A percentile compares a stretch with the other conserved stretches of the same genome.
These are phyloP conservation scores for Fusarium piperis DNA, from an alignment of 2,329 filamentous ascomycete species.

Conservation along the genomic window DNA sequence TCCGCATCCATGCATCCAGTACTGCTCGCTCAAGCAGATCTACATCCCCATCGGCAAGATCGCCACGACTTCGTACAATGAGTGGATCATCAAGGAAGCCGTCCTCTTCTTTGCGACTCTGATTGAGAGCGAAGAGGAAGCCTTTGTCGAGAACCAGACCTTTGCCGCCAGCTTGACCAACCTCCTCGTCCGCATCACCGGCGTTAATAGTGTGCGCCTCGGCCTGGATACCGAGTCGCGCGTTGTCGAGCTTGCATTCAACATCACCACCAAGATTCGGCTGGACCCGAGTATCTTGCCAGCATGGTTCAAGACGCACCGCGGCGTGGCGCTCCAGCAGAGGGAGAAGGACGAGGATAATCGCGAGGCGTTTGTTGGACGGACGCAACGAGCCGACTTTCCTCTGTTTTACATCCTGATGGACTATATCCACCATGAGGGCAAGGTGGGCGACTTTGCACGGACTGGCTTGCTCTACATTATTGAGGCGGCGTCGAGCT, in stretches of 20 bases:
- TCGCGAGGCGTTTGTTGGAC: constrained; percentile 84
- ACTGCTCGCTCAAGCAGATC: constrained; percentile 85
- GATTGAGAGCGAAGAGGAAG: constrained; percentile 96
- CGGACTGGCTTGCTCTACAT: constrained; percentile 94
- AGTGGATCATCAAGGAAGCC: constrained; percentile 85
- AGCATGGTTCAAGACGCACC: constrained; percentile 83
- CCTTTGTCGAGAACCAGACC: constrained; percentile 84
- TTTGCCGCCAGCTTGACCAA: constrained; percentile 91
- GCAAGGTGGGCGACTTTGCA: constrained; percentile 94
- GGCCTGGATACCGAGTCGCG: constrained; percentile 85
- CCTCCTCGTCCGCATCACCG: constrained; percentile 81
- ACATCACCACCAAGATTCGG: constrained; percentile 95
- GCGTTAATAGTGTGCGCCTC: constrained; percentile 76
- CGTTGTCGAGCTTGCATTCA: constrained; percentile 93
- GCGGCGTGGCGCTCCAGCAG: constrained; percentile 35
- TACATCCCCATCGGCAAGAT: constrained; percentile 92
- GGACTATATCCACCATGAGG: constrained; percentile 96
- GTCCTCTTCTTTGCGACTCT: constrained; percentile 89
- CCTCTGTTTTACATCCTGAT: constrained; percentile 95
- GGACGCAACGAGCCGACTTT: constrained; percentile 91
- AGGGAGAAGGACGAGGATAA: constrained; percentile 61
- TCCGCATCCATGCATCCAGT: constrained; percentile 91
- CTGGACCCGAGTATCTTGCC: constrained; percentile 86
- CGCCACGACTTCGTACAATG: constrained; percentile 83
- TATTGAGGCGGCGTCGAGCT: constrained; percentile 90